Percentiles rank a stretch among this genome's conserved stretches.
These are phyloP conservation scores for Claviceps arundinis DNA, from an alignment of 2,329 filamentous ascomycete species.

Conservation along the genomic window DNA sequence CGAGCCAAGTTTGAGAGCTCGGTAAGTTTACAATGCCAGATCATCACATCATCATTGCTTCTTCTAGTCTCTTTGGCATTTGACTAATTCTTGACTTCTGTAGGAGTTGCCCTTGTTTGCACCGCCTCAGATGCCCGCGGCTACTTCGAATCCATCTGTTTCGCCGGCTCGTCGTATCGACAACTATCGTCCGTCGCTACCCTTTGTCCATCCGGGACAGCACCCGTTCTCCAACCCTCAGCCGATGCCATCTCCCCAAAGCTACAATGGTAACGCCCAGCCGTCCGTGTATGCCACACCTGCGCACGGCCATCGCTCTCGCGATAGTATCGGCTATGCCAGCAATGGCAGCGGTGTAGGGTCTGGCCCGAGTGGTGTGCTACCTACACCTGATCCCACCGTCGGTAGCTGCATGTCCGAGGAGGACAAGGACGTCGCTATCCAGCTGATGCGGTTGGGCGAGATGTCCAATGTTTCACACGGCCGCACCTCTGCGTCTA, in stretches of 20 bases:
- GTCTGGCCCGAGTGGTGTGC: slow-evolving; percentile 35
- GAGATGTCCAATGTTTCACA: slow-evolving; percentile 90
- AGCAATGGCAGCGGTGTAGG: slow-evolving; percentile 24
- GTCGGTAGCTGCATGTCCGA: slow-evolving; percentile 95
- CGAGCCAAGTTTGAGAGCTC: slow-evolving; percentile 93
- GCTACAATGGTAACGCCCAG: slow-evolving; percentile 40
- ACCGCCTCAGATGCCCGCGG: slow-evolving; percentile 82
- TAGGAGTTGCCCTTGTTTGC: slow-evolving; percentile 94
- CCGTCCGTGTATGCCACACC: slow-evolving; percentile 50
- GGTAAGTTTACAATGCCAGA: slow-evolving; percentile 43
- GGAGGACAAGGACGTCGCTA: slow-evolving; percentile 82
- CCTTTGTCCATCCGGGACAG: slow-evolving; percentile 62
- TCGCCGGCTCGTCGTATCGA: slow-evolving; percentile 77
- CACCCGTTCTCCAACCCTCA: slow-evolving; percentile 69
- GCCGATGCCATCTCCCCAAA: slow-evolving; percentile 73
- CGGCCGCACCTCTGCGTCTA: slow-evolving; percentile 84
- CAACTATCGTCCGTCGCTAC: slow-evolving; percentile 57
- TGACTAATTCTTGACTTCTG: neutral
- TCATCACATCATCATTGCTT: neutral
- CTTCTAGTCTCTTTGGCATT: no score
- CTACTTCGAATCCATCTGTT: slow-evolving; percentile 93
- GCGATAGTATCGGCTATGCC: slow-evolving; percentile 47
- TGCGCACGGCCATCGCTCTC: slow-evolving; percentile 46
- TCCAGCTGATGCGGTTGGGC: slow-evolving; percentile 90
- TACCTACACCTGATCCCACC: slow-evolving; percentile 94